A percentile compares a stretch with the other conserved stretches of the same genome.
phyloP scores from a whole-genome alignment of 2,329 filamentous ascomycete genomes.

The Exophiala sideris region DNA sequence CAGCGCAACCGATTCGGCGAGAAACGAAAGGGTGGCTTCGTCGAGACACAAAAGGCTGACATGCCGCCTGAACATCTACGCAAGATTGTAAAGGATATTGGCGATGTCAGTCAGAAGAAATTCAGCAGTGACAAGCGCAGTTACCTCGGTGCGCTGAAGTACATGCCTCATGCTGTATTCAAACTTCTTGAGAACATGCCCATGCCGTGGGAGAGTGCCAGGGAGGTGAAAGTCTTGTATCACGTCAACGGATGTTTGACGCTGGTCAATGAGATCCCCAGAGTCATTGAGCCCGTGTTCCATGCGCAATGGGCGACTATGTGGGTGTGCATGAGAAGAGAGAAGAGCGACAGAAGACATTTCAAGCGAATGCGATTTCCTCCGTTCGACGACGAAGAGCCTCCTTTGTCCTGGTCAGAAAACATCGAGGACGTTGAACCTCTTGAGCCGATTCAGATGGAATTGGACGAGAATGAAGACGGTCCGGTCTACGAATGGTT shows the following conservation, averaged over 20 bases:
- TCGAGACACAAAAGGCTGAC: slow-evolving; percentile 96
- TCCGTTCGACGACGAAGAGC: slow-evolving; percentile 97
- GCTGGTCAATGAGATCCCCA: slow-evolving; percentile 90
- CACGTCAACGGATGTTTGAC: slow-evolving; percentile 98
- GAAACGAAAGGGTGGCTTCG: slow-evolving; percentile 93
- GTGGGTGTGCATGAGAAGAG: slow-evolving; percentile 97
- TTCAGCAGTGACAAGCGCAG: slow-evolving; percentile 98
- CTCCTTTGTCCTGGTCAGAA: slow-evolving; percentile 94
- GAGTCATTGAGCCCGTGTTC: slow-evolving; percentile 96
- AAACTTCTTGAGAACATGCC: slow-evolving; percentile 99
- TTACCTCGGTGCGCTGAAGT: slow-evolving; percentile 94
- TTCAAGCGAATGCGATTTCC: slow-evolving; percentile 99
- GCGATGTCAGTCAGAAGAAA: slow-evolving; percentile 98
- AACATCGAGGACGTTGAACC: slow-evolving; percentile 99
- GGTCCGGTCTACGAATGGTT: slow-evolving; percentile 92
- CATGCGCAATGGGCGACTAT: slow-evolving; percentile 99
- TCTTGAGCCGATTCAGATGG: slow-evolving; percentile 96
- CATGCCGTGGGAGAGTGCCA: slow-evolving; percentile 97
- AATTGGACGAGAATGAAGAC: slow-evolving; percentile 91
- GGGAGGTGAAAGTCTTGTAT: slow-evolving; percentile 96
- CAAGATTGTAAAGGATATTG: slow-evolving; percentile 97
- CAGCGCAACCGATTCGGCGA: slow-evolving; percentile 93
- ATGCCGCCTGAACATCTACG: slow-evolving; percentile 98
- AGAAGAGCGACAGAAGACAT: slow-evolving; percentile 91
- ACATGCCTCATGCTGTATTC: slow-evolving; percentile 97